Conservation (phyloP, 2,329 filamentous ascomycete genomes). For the Pseudopithomyces maydicus region DNA sequence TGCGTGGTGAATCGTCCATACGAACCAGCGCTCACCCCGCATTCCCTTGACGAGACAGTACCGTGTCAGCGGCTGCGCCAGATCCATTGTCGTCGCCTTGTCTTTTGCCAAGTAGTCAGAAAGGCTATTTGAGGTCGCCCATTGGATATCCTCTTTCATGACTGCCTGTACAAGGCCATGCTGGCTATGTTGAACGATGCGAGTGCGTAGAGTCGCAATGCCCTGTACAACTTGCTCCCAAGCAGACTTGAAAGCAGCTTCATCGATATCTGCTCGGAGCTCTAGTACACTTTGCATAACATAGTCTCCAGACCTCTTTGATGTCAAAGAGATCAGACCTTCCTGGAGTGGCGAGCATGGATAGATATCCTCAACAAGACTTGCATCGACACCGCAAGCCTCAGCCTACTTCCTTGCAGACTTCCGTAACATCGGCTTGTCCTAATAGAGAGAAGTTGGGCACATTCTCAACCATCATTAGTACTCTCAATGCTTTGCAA, state of each 20-base stretch:
- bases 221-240: neutral
- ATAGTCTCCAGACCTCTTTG: constrained; percentile 55
- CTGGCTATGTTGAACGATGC: neutral
- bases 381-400: no score
- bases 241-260: neutral
- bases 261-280: neutral
- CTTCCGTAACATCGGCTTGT: no score
- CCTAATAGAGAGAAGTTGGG: no score
- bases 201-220: neutral
- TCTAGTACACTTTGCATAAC: constrained; percentile 43
- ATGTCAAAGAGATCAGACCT: neutral
- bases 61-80: neutral
- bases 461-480: no score
- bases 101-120: neutral
- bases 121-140: neutral
- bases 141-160: neutral
- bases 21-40: constrained; percentile 6
- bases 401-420: no score
- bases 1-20: constrained; percentile 24
- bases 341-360: neutral
- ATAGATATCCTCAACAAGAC: constrained; percentile 20
- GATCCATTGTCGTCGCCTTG: neutral
- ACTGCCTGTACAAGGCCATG: neutral
- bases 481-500: no score
- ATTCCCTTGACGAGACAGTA: constrained; percentile 5